Evolutionary conservation across 805 yeast genomes (phyloP), one percentile per base, ranked within the genome.

Genomic region (Sugiyamaella boreocaroliniensis): DNA sequence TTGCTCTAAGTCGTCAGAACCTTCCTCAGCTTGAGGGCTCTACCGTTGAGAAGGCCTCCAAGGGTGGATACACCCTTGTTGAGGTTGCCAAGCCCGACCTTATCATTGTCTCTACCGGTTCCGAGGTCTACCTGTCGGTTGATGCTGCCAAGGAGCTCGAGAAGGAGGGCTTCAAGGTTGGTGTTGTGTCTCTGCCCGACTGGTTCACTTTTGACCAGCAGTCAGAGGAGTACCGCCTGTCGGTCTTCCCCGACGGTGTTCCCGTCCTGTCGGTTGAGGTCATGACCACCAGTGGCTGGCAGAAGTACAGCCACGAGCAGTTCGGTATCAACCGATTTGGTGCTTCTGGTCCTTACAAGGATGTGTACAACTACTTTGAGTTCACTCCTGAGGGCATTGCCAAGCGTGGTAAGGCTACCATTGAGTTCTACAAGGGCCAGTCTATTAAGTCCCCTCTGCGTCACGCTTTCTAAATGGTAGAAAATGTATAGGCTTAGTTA

Each of bases 271-370:
- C 97, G 53, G 87, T 92, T 60, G 99, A 93, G 81, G 98, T 89
- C 50, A 78, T 89, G 82, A 73, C 95, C 53, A 82, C 96, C 51
- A 76, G 79, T 64, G 97, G 97, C 54, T 93, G 99, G 99, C 77
- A 84, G 65, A 86, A 83, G 74, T 93, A 89, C 78, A 81, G 97
- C 55, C 99, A 93, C 76, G 95, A 86, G 78, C 95, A 89, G 73
- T 88, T 92, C 66, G 97, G 97, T 75, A 78, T 93, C 68, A 82
- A 89, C 81, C 82, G 88, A 76, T 93, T 93, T 70, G 99, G 99
- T 80, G 93, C 90, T 57, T 89, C 97, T 56, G 99, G 96, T 71
- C 86, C 87, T 71, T 93, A 85, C 68, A 72, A 74, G 54, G 88
- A 86, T 58, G 79, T 92, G 57, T 93, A 83, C 84, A 81, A 87